These are phyloP conservation scores for Penicillium simplicissimum DNA, from an alignment of 495 filamentous ascomycete genomes.

Conservation along the genomic window DNA sequence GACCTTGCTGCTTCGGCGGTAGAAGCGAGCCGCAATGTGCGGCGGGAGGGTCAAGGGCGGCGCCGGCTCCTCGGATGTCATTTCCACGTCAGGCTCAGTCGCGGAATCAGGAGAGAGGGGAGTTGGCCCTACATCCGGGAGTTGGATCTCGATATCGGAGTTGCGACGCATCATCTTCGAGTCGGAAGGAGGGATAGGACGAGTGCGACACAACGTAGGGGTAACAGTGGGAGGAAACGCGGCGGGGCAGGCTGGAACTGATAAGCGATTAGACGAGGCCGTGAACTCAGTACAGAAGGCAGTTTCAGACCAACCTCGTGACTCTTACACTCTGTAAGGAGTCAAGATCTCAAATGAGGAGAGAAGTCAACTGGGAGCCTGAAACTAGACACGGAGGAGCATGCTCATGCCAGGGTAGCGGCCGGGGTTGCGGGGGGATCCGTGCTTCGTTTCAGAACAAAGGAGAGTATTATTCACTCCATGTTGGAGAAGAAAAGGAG, in stretches of 20 bases:
- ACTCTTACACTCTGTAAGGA: neutral
- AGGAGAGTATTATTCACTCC: slow-evolving; percentile 15
- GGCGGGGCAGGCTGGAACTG: slow-evolving; percentile 27
- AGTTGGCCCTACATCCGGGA: slow-evolving; percentile 42
- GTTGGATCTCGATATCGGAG: slow-evolving; percentile 49
- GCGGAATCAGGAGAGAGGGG: slow-evolving; percentile 31
- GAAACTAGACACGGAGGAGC: slow-evolving; percentile 16
- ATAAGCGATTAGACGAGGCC: slow-evolving; percentile 26
- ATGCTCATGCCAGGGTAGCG: slow-evolving; percentile 17
- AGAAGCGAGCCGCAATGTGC: slow-evolving; percentile 85
- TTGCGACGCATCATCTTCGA: slow-evolving; percentile 48
- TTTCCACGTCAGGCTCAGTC: slow-evolving; percentile 43
- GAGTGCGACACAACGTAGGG: slow-evolving; percentile 8
- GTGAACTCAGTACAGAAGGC: neutral
- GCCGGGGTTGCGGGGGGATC: slow-evolving; percentile 35
- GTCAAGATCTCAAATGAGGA: slow-evolving; percentile 4
- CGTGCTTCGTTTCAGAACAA: slow-evolving; percentile 44
- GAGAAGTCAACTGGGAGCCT: slow-evolving; percentile 10
- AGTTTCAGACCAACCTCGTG: neutral
- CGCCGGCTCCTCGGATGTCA: slow-evolving; percentile 46
- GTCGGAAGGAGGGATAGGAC: slow-evolving; percentile 1
- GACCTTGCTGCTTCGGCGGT: slow-evolving; percentile 64
- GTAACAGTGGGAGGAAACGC: slow-evolving; percentile 8
- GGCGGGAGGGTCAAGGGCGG: slow-evolving; percentile 65
- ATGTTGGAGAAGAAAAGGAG: slow-evolving; percentile 8